Evolutionary conservation across 495 filamentous ascomycete species (phyloP), one percentile per base, ranked within the genome.

Genomic region (Annulohypoxylon nitens): DNA sequence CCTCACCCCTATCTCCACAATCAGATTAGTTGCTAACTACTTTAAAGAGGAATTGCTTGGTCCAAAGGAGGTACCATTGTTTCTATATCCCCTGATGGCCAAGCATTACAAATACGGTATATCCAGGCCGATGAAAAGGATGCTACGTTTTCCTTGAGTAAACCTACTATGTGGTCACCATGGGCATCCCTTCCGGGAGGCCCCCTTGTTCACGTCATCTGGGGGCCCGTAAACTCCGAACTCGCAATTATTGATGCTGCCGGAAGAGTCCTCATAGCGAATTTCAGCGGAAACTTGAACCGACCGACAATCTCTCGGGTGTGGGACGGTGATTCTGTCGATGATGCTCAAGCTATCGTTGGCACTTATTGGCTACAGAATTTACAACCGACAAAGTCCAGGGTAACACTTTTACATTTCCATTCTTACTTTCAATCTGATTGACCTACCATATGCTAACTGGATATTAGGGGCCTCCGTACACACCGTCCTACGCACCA

Each of bases 11-110:
- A 23, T 14, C 60, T 63, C 41, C 61, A 14, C 36, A 45, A 9
- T 10, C 1, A 37, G 53, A 45, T 58, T 20, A 55, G 51, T 61
- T 37, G 11, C 68, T 70, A 63, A 74, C n/a, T 83, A 51, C 37
- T 18, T 61, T 6, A 12, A 74, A 97, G 94, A 73, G 91, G 88
- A 69, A 87, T 98, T 61, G 91, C 91, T 55, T 98, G 97, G 97
- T 97, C 96, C 16, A 93, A 91, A 64, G 84, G 90, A 76, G 96
- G 96, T 63, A 93, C 90, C 74, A 92, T 98, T 78, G 95, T 95
- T 33, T 90, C 90, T 64, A 91, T 98, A 73, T 87, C 90, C 23
- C 80, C 87, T n/a, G 89, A 93, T 78, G 90, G 91, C 23, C 85
- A 85, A 23, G 84, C 83, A 5, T 83, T 98, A 34, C 88, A 90